Base-by-base conservation (phyloP, 345 rosid species). In the Populus nigra region DNA sequence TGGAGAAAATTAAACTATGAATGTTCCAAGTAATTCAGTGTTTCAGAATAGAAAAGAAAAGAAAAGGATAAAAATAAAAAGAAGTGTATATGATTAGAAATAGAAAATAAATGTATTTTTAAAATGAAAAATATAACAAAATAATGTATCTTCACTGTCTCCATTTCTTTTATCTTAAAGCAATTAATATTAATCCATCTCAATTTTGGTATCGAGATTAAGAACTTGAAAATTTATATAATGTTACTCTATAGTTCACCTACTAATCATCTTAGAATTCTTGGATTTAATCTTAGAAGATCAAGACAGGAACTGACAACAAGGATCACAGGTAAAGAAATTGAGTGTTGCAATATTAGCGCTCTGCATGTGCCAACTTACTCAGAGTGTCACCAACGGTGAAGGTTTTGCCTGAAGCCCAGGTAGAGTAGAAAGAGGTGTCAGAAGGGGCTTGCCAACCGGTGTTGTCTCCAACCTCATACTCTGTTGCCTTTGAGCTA, bases 391-490 rank as follows among this genome's bases (percentile, higher is more conserved):
- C 83, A 18, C 72, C 76, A 5, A 38, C 16, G 1, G 12, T 7
- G 71, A 80, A 80, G n/a, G 4, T 65, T 27, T 6, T 49, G 41
- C 53, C 1, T 8, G 78, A 35, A 50, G 72, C 75, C 83, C 83
- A 80, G 16, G 2, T 15, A 16, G 75, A 23, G 63, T 75, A 80
- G 57, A 78, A 69, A 68, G 62, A 61, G 61, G 33, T 0, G 39
- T 45, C 74, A 0, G 71, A 0, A 68, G 87, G 87, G 16, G 6
- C 17, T 55, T 0, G 13, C 92, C 90, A 89, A 0, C 86, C 88
- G 23, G 18, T 8, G 35, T 39, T 7, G 70, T 25, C 88, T 61
- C 90, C 92, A 1, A 89, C 92, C 1, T 50, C 45, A 43, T 81
- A 22, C 4, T 8, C 47, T 8, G 62, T 59, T 10, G 87, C 88